phyloP scores from a whole-genome alignment of 2,329 filamentous ascomycete genomes.

The Triangularia setosa region DNA sequence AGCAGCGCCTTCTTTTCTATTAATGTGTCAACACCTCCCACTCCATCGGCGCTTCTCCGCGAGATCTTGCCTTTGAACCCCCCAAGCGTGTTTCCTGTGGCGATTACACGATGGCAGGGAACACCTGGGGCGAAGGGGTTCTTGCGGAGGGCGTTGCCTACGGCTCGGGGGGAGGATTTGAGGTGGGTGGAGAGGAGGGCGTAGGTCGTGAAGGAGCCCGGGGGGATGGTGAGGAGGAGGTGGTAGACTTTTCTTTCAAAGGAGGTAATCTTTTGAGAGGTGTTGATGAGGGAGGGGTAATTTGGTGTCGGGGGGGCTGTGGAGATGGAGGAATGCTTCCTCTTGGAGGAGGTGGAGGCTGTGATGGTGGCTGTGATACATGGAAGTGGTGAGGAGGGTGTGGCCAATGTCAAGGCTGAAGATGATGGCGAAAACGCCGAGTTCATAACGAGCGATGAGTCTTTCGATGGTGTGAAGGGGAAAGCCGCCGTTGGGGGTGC shows the following conservation, averaged over 20 bases:
- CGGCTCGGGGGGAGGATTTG: conserved; percentile 67
- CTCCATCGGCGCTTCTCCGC: conserved; percentile 44
- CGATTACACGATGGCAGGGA: conserved; percentile 78
- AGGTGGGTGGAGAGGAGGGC: conserved; percentile 65
- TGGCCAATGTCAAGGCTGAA: background rate
- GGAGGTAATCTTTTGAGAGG: conserved; percentile 35
- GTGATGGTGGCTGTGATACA: background rate
- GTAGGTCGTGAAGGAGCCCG: conserved; percentile 74
- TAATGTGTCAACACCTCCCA: conserved; percentile 48
- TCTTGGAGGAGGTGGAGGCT: background rate
- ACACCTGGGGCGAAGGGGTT: conserved; percentile 83
- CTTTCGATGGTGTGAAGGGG: background rate
- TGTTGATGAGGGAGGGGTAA: background rate
- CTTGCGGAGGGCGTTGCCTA: conserved; percentile 70
- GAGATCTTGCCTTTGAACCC: conserved; percentile 65
- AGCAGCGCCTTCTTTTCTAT: conserved; percentile 62
- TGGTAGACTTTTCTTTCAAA: conserved; percentile 68
- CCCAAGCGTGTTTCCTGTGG: conserved; percentile 65
- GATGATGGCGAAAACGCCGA: too few relatives aligned
- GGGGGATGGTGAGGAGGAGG: conserved; percentile 52
- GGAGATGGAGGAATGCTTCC: background rate
- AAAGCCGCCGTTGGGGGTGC: background rate
- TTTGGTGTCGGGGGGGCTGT: background rate
- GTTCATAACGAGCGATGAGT: too few relatives aligned
- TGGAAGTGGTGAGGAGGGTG: background rate